Evolutionary conservation across 305 asterid genomes (phyloP).

Genomic region (Plantago coronopus): DNA sequence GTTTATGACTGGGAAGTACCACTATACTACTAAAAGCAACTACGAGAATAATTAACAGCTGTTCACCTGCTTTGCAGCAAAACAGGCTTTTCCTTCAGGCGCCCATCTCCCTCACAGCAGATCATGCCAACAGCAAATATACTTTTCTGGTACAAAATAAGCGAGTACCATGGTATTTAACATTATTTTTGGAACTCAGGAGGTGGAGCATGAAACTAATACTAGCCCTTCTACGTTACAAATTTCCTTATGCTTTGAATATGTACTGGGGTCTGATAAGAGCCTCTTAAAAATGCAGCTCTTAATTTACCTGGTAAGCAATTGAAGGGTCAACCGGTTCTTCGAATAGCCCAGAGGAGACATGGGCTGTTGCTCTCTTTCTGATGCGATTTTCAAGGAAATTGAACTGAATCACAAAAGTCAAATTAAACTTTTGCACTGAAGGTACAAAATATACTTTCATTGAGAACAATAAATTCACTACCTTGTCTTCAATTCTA

Average conservation of each 20-base stretch:
- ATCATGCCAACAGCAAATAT: slow-evolving; percentile 93
- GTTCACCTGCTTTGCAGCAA: slow-evolving; percentile 86
- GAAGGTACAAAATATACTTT: slow-evolving; percentile 16
- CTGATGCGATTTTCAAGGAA: slow-evolving; percentile 69
- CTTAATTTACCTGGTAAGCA: slow-evolving; percentile 70
- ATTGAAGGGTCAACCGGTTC: slow-evolving; percentile 88
- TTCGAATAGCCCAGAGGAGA: slow-evolving; percentile 62
- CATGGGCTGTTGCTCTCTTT: slow-evolving; percentile 42
- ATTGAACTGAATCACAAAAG: slow-evolving; percentile 55
- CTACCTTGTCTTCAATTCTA: slow-evolving; percentile 90
- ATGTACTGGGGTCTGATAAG: neutral
- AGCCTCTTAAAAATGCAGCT: slow-evolving; percentile 7
- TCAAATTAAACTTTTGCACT: slow-evolving; percentile 21
- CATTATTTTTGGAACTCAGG: slow-evolving; percentile 13
- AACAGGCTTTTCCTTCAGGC: slow-evolving; percentile 86
- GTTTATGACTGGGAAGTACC: slow-evolving; percentile 15
- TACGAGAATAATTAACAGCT: no score
- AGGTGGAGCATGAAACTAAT: slow-evolving; percentile 17
- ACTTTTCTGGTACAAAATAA: slow-evolving; percentile 52
- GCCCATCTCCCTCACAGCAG: slow-evolving; percentile 97
- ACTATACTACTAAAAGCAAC: no score
- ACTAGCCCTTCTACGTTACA: slow-evolving; percentile 11
- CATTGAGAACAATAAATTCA: neutral
- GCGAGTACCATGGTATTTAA: slow-evolving; percentile 16
- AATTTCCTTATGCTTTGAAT: neutral